Conservation (phyloP, 2,329 filamentous ascomycete genomes). For the Fusarium xyrophilum region DNA sequence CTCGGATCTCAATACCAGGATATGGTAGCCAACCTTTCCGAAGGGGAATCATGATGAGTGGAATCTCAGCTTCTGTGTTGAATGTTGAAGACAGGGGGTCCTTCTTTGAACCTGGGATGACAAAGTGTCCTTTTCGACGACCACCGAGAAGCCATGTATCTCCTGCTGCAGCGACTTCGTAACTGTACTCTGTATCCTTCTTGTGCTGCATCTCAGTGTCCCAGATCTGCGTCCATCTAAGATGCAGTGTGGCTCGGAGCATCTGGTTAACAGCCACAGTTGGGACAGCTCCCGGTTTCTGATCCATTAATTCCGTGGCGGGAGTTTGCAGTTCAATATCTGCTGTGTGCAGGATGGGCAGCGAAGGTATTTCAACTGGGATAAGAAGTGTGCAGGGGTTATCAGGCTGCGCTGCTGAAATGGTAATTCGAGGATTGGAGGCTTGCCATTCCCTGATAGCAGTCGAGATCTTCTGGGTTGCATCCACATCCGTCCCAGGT, state of each 20-base stretch:
- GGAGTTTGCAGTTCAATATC: slow-evolving; percentile 63
- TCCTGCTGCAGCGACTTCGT: slow-evolving; percentile 76
- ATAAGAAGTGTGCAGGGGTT: slow-evolving; percentile 75
- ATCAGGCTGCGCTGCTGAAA: slow-evolving; percentile 34
- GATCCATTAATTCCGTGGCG: slow-evolving; percentile 42
- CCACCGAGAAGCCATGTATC: slow-evolving; percentile 89
- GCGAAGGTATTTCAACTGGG: slow-evolving; percentile 85
- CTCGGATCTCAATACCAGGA: slow-evolving; percentile 79
- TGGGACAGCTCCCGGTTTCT: slow-evolving; percentile 47
- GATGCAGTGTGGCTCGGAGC: slow-evolving; percentile 65
- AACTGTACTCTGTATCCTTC: slow-evolving; percentile 75
- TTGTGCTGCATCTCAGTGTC: slow-evolving; percentile 54
- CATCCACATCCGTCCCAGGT: slow-evolving; percentile 46
- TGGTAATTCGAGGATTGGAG: slow-evolving; percentile 39
- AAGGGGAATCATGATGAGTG: slow-evolving; percentile 80
- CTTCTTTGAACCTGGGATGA: slow-evolving; percentile 55
- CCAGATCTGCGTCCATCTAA: slow-evolving; percentile 70
- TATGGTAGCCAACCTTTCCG: slow-evolving; percentile 79
- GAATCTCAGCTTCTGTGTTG: slow-evolving; percentile 65
- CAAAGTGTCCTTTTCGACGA: slow-evolving; percentile 78
- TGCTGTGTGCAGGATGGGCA: slow-evolving; percentile 83
- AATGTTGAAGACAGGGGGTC: slow-evolving; percentile 54
- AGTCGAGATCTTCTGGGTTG: slow-evolving; percentile 36
- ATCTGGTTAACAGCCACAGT: slow-evolving; percentile 69
- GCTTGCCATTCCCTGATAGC: slow-evolving; percentile 47